A percentile compares a stretch with the other conserved stretches of the same genome.
Evolutionary conservation across 352 stramenopile genomes (phyloP).

Genomic region (Pythium coloratum): DNA sequence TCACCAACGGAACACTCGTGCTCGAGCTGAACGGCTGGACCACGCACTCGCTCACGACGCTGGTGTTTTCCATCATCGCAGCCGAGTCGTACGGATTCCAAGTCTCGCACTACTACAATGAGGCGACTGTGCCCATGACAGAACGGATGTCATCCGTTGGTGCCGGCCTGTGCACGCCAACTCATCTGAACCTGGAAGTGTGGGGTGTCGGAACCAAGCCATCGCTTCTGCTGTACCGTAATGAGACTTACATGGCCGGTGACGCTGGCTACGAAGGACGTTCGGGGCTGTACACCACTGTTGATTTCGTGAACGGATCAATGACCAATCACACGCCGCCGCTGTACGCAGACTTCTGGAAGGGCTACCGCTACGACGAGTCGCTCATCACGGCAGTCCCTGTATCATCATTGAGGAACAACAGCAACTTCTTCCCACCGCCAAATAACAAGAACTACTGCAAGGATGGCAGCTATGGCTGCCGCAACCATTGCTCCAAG

Average conservation of each 20-base stretch:
- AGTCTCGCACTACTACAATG: constrained; percentile 7
- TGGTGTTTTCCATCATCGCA: constrained; percentile 34
- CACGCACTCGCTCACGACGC: constrained; percentile 26
- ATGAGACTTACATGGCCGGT: constrained; percentile 29
- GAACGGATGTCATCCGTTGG: constrained; percentile 37
- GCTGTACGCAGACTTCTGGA: constrained; percentile 39
- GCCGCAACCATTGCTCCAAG: constrained; percentile 8
- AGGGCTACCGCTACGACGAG: constrained; percentile 31
- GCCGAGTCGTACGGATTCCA: constrained; percentile 18
- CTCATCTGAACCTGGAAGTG: constrained; percentile 30
- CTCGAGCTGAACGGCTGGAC: constrained; percentile 33
- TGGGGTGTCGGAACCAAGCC: constrained; percentile 18
- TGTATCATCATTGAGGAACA: constrained; percentile 5
- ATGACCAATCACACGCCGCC: constrained; percentile 14
- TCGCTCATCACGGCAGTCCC: constrained; percentile 27
- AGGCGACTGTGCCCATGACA: constrained; percentile 10
- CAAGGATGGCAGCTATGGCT: constrained; percentile 2
- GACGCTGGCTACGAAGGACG: constrained; percentile 32
- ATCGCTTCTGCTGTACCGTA: constrained; percentile 25
- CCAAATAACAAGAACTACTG: constrained; percentile 27
- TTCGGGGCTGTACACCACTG: constrained; percentile 37
- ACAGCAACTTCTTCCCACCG: neutral
- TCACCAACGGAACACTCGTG: constrained; percentile 25
- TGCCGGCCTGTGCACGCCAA: constrained; percentile 31
- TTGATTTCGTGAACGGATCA: constrained; percentile 29